Evolutionary conservation across 345 rosid species (phyloP).

Genomic region (Excoecaria cochinchinensis): DNA sequence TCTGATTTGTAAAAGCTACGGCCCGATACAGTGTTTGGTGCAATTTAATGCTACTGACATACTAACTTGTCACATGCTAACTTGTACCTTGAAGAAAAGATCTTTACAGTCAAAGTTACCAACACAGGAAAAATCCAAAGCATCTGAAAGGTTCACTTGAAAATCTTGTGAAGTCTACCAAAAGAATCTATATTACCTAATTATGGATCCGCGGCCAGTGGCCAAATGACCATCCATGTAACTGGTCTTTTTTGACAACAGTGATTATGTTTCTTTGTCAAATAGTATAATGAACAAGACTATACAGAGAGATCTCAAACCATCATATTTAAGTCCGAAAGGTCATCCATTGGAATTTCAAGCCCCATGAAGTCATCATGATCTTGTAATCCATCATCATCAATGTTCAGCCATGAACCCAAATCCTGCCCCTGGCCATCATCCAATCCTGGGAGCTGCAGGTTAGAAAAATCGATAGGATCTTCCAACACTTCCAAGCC

Average conservation of each 20-base stretch:
- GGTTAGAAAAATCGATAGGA: conserved; percentile 59
- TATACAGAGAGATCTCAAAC: conserved; percentile 79
- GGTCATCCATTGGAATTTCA: conserved; percentile 99
- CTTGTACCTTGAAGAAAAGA: conserved; percentile 46
- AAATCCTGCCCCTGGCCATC: conserved; percentile 73
- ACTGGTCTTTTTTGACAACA: conserved; percentile 57
- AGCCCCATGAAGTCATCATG: conserved; percentile 86
- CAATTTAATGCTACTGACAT: conserved; percentile 40
- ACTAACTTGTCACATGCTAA: conserved; percentile 48
- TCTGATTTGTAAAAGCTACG: conserved; percentile 58
- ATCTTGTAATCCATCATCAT: conserved; percentile 86
- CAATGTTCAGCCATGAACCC: conserved; percentile 92
- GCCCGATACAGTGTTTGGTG: conserved; percentile 53
- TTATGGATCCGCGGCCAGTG: conserved; percentile 46
- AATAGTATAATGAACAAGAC: conserved; percentile 76
- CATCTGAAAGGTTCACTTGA: conserved; percentile 49
- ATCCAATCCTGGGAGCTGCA: conserved; percentile 71
- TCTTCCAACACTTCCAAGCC: conserved; percentile 67
- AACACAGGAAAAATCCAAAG: conserved; percentile 50
- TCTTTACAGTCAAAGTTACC: conserved; percentile 59
- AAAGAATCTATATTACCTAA: conserved; percentile 75
- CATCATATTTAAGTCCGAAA: conserved; percentile 94
- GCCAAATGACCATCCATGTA: conserved; percentile 45
- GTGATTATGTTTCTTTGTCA: conserved; percentile 48
- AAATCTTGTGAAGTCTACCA: conserved; percentile 51